Conservation (phyloP, 306 rosid genomes). For the Luffa aegyptiaca region DNA sequence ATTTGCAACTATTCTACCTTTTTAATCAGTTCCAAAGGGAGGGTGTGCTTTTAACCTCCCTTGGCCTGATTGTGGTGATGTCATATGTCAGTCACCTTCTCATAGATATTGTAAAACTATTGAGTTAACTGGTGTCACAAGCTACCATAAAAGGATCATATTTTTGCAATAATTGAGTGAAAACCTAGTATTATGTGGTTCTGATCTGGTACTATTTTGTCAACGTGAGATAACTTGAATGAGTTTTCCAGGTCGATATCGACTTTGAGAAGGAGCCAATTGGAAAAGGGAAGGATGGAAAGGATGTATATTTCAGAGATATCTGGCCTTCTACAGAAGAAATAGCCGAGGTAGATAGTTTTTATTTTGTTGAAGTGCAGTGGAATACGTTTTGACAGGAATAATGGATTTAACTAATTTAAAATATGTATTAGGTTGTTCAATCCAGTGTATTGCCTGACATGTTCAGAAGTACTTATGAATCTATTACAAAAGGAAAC, state of each 20-base stretch:
- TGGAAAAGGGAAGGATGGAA: slow-evolving; percentile 82
- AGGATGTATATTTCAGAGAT: slow-evolving; percentile 61
- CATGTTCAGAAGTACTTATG: slow-evolving; percentile 72
- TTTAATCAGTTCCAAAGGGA: neutral
- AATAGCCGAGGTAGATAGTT: slow-evolving; percentile 54
- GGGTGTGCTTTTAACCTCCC: neutral
- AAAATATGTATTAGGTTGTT: slow-evolving; percentile 47
- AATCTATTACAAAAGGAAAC: slow-evolving; percentile 78
- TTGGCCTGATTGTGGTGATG: neutral
- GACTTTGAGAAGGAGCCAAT: slow-evolving; percentile 90
- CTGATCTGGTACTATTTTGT: neutral
- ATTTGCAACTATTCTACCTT: neutral
- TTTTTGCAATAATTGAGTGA: neutral
- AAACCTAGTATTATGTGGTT: neutral
- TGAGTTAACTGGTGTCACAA: neutral
- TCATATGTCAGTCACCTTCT: neutral
- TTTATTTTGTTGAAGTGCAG: slow-evolving; percentile 4
- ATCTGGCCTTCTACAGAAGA: slow-evolving; percentile 90
- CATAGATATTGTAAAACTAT: neutral
- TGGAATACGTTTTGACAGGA: neutral
- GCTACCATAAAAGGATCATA: neutral
- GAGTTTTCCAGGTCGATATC: slow-evolving; percentile 64
- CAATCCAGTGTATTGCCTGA: slow-evolving; percentile 84
- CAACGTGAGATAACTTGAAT: slow-evolving; percentile 11
- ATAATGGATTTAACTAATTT: slow-evolving; percentile 14